Base-by-base conservation (phyloP, 176 grass and related monocot genomes). In the Tillandsia fasciculata region DNA sequence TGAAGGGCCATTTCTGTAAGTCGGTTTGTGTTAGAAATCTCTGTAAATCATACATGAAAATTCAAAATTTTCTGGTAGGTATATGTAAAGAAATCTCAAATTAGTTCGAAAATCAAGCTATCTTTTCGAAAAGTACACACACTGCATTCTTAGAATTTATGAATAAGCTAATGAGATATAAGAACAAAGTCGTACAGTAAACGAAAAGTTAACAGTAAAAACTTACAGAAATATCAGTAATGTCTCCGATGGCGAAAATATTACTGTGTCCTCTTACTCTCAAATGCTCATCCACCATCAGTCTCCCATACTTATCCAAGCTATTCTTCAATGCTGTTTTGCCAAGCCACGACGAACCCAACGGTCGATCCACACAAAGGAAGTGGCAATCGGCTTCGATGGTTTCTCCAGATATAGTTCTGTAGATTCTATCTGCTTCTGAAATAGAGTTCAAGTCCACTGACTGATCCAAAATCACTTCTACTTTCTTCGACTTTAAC, bases 241-340 rank as follows among this genome's bases (percentile, higher is more conserved):
- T 90, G 67, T 99, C 94, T 74, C 94, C 94, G 10, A 99, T 69
- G 42, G 94, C 79, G 64, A 93, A 99, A 74, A 99, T 70, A 9
- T 93, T 99, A 14, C 74, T 70, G 59, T 73, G 79, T 33, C 94
- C 94, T 68, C 77, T 99, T 47, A 99, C 80, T 80, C 80, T 86
- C 10, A 99, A 57, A 63, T 87, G 76, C 58, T 93, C 86, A 67
- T 99, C 86, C 13, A 90, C 89, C 84, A 79, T 90, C 72, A 99
- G 0, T 79, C 87, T 93, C 67, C 94, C 89, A 58, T 79, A 81
- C 49, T 65, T 76, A 69, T 93, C 84, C 82, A 99, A 83, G 64
- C 77, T 74, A 79, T 90, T 84, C 84, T 87, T 87, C 49, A 93
- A 70, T 42, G 88, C 81, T 69, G 87, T 93, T 20, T 83, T 68